Evolutionary conservation across 169 alveolate species (phyloP).

Genomic region (Cyclospora cayetanensis): DNA sequence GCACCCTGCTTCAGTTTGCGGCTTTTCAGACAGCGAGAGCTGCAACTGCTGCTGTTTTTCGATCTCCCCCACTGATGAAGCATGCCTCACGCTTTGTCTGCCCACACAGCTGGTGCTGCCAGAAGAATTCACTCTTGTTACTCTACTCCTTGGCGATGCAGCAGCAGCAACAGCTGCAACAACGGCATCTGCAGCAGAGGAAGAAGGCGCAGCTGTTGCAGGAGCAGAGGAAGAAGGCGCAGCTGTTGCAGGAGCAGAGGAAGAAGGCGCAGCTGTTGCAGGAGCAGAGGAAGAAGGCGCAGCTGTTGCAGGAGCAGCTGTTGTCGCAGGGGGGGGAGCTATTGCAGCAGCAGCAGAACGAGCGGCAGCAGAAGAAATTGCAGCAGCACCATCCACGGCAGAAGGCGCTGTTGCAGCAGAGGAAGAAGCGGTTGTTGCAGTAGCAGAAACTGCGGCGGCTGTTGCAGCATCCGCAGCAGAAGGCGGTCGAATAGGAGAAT

Average conservation of each 20-base stretch:
- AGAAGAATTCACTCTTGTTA: neutral
- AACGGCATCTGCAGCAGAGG: neutral
- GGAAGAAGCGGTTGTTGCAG: neutral
- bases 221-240: neutral
- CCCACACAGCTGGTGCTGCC: too few relatives aligned
- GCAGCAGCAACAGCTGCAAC: neutral
- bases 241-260: neutral
- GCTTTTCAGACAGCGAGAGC: neutral
- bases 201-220: slow-evolving; percentile 2
- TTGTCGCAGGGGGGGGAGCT: neutral
- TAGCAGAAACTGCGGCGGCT: slow-evolving; percentile 7
- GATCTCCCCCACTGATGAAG: too few relatives aligned
- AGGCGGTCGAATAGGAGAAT: neutral
- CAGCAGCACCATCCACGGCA: neutral
- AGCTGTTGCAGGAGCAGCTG: neutral
- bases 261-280: neutral
- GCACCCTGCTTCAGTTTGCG: neutral
- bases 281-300: neutral
- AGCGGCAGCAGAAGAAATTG: slow-evolving; percentile 4
- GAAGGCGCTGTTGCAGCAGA: neutral
- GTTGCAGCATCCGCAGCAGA: neutral
- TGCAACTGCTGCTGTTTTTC: neutral
- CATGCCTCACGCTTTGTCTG: too few relatives aligned
- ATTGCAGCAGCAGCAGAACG: slow-evolving; percentile 19
- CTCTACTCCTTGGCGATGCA: neutral